Evolutionary conservation across 495 filamentous ascomycete genomes (phyloP).

Genomic region (Pseudevernia furfuracea): DNA sequence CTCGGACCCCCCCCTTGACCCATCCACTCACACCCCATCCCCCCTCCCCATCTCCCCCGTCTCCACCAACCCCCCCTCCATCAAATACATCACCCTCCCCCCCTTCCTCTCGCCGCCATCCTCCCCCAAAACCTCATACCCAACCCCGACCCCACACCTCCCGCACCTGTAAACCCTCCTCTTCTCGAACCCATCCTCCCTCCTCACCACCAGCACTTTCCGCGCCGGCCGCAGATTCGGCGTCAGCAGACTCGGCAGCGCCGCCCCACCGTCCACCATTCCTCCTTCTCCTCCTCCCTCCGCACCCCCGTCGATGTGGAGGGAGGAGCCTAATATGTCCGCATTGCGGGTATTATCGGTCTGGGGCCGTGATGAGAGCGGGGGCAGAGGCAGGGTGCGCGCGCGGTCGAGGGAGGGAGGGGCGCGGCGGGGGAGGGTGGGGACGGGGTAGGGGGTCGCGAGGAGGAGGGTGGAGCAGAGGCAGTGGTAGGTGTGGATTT

Average conservation of each 20-base stretch:
- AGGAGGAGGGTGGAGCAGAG: constrained; percentile 65
- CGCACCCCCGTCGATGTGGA: constrained; percentile 9
- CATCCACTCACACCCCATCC: constrained; percentile 17
- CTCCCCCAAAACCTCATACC: constrained; percentile 42
- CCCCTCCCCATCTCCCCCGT: constrained; percentile 37
- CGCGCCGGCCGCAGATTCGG: constrained; percentile 33
- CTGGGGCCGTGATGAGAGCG: constrained; percentile 18
- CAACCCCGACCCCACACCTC: constrained; percentile 56
- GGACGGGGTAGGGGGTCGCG: constrained; percentile 51
- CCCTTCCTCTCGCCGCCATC: constrained; percentile 23
- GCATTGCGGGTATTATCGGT: not conserved
- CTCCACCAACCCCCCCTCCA: constrained; percentile 48
- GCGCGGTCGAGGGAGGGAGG: constrained; percentile 38
- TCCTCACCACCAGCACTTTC: constrained; percentile 47
- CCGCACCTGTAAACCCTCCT: constrained; percentile 52
- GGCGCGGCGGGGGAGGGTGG: constrained; percentile 47
- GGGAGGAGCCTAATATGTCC: constrained; percentile 1
- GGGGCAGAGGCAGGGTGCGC: constrained; percentile 37
- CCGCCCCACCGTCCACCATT: not conserved
- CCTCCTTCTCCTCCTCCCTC: not conserved
- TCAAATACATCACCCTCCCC: constrained; percentile 49
- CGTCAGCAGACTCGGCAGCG: constrained; percentile 13
- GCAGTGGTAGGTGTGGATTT: constrained; percentile 63
- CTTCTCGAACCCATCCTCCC: constrained; percentile 70
- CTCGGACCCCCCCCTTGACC: constrained; percentile 21